Conservation (phyloP, 441 rosid genomes). For the Omphalea diandra region DNA sequence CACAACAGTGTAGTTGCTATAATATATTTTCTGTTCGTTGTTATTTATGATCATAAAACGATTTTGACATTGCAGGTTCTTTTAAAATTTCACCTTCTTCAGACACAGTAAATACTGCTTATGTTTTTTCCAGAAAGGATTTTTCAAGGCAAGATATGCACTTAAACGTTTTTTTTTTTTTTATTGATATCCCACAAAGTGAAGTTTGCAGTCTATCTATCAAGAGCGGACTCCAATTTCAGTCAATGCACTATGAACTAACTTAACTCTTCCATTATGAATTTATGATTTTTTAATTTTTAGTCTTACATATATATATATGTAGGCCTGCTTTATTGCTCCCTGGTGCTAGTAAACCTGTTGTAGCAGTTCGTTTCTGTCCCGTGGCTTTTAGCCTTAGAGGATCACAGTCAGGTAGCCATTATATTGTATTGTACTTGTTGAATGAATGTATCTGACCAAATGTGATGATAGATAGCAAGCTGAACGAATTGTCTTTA, state of each 20-base stretch:
- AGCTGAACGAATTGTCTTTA: constrained; percentile 12
- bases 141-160: constrained; percentile 69
- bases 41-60: constrained; percentile 11
- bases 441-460: constrained; percentile 11
- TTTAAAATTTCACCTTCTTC: constrained; percentile 60
- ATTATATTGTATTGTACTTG: background rate
- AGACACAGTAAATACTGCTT: constrained; percentile 69
- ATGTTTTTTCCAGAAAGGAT: constrained; percentile 80
- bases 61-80: constrained; percentile 51
- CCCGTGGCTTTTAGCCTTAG: constrained; percentile 62
- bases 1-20: background rate
- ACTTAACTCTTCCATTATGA: background rate
- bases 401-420: constrained; percentile 58
- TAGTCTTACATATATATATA: constrained; percentile 21
- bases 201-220: background rate
- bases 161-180: constrained; percentile 17
- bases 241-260: background rate
- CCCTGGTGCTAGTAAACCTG: constrained; percentile 84
- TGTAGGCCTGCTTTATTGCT: constrained; percentile 84
- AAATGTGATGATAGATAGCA: constrained; percentile 3
- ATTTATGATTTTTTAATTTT: no score
- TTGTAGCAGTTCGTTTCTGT: constrained; percentile 85
- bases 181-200: background rate
- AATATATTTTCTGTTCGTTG: background rate
- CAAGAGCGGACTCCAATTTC: background rate